These are phyloP conservation scores for Ogataea glucozyma DNA, from an alignment of 805 yeast genomes.

Conservation along the genomic window DNA sequence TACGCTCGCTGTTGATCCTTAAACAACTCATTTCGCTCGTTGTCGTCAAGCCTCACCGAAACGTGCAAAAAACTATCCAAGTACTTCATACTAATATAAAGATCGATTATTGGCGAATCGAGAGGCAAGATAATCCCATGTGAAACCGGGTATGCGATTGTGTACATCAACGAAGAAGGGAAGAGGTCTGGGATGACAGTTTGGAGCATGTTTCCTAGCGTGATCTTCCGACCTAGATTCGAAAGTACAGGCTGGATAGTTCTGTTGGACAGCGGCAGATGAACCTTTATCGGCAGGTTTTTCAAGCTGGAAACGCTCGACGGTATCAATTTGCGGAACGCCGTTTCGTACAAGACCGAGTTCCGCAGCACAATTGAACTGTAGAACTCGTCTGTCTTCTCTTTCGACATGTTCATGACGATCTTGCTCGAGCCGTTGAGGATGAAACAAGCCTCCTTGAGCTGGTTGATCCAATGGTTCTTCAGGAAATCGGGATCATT, in stretches of 20 bases:
- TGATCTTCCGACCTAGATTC: conserved; percentile 19
- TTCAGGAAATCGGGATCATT: conserved; percentile 33
- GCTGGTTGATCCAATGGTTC: conserved; percentile 68
- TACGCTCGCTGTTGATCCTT: not conserved
- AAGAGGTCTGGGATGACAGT: conserved; percentile 47
- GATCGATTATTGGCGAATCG: conserved; percentile 43
- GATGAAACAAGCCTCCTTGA: conserved; percentile 80
- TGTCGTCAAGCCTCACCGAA: conserved; percentile 39
- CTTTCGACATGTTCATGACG: conserved; percentile 74
- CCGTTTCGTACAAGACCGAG: conserved; percentile 25
- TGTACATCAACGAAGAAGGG: conserved; percentile 38
- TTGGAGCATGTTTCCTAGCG: conserved; percentile 44
- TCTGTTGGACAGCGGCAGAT: conserved; percentile 40
- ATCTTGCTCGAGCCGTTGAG: conserved; percentile 75
- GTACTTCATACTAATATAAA: conserved; percentile 47
- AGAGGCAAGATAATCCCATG: conserved; percentile 59
- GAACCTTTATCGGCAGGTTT: conserved; percentile 51
- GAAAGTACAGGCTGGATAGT: conserved; percentile 36
- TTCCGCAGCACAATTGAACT: conserved; percentile 34
- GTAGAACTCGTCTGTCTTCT: conserved; percentile 62
- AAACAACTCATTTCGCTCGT: not conserved
- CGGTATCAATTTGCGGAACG: conserved; percentile 32
- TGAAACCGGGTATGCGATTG: conserved; percentile 44
- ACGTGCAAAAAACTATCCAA: conserved; percentile 70
- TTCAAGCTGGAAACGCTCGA: conserved; percentile 26